phyloP scores from a whole-genome alignment of 129 eudicot species.

The Dittrichia graveolens region DNA sequence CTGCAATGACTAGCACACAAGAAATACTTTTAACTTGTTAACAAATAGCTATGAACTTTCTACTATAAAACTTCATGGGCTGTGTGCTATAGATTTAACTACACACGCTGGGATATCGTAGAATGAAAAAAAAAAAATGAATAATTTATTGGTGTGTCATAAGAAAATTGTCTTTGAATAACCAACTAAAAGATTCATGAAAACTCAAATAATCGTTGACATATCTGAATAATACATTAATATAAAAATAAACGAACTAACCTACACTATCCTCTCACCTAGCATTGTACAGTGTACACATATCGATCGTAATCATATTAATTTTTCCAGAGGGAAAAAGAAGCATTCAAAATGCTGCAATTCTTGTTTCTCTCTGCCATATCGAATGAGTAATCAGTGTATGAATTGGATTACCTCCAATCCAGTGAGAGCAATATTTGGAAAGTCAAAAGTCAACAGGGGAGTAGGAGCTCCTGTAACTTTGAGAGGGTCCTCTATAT shows the following conservation, averaged over 20 bases:
- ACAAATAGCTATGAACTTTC: too few species aligned
- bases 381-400: not conserved
- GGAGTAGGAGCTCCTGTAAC: slow-evolving; percentile 83
- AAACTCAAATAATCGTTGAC: not conserved
- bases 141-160: too few species aligned
- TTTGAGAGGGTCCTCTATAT: slow-evolving; percentile 82
- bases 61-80: too few species aligned
- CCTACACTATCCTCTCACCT: not conserved
- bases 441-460: slow-evolving; percentile 78
- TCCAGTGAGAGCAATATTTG: slow-evolving; percentile 9
- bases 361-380: slow-evolving; percentile 16
- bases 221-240: not conserved
- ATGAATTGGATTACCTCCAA: slow-evolving; percentile 17
- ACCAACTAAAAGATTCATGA: slow-evolving; percentile 18
- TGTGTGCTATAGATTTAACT: too few species aligned
- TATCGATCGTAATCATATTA: not conserved
- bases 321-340: slow-evolving; percentile 11
- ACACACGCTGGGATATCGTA: too few species aligned
- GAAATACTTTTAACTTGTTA: too few species aligned
- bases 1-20: too few species aligned
- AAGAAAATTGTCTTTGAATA: too few species aligned
- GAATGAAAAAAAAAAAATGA: too few species aligned
- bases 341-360: slow-evolving; percentile 19
- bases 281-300: slow-evolving; percentile 30
- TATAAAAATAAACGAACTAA: not conserved